Evolutionary conservation across 2,329 filamentous ascomycete species (phyloP).

Genomic region (Ascochyta viciae-villosae): DNA sequence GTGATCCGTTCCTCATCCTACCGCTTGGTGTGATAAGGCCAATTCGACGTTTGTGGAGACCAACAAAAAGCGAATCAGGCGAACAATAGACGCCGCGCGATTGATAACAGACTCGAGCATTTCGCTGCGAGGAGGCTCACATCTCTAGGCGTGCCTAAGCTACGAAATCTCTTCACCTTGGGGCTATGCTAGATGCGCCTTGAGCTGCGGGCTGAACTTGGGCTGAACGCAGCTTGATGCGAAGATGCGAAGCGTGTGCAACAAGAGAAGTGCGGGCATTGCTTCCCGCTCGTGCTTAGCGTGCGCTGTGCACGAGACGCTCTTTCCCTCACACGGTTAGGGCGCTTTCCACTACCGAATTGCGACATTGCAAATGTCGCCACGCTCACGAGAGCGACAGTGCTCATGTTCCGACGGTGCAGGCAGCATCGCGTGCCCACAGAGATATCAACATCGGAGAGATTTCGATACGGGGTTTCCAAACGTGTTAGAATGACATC

Average conservation of each 20-base stretch:
- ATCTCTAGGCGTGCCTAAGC: neutral
- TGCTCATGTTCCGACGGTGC: neutral
- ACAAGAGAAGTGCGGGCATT: slow-evolving; percentile 5
- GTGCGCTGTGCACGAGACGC: slow-evolving; percentile 1
- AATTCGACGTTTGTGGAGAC: slow-evolving; percentile 18
- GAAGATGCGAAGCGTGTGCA: slow-evolving; percentile 14
- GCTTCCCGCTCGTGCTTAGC: slow-evolving; percentile 11
- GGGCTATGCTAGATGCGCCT: slow-evolving; percentile 11
- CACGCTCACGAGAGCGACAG: slow-evolving; percentile 5
- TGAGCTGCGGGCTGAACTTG: slow-evolving; percentile 13
- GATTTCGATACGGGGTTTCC: slow-evolving; percentile 1
- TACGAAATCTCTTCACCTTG: neutral
- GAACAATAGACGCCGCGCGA: slow-evolving; percentile 7
- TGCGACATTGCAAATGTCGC: slow-evolving; percentile 8
- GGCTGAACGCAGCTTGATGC: slow-evolving; percentile 9
- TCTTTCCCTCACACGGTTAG: slow-evolving; percentile 6
- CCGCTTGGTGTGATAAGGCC: slow-evolving; percentile 20
- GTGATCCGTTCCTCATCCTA: slow-evolving; percentile 18
- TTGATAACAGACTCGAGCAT: slow-evolving; percentile 9
- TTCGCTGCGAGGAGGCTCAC: neutral
- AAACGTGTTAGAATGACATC: slow-evolving; percentile 11
- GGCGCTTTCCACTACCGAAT: slow-evolving; percentile 6
- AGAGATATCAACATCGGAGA: slow-evolving; percentile 12
- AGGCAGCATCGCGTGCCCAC: slow-evolving; percentile 15
- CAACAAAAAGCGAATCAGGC: slow-evolving; percentile 15